phyloP scores from a whole-genome alignment of 768 basidiomycete species.

The Trametes gibbosa region DNA sequence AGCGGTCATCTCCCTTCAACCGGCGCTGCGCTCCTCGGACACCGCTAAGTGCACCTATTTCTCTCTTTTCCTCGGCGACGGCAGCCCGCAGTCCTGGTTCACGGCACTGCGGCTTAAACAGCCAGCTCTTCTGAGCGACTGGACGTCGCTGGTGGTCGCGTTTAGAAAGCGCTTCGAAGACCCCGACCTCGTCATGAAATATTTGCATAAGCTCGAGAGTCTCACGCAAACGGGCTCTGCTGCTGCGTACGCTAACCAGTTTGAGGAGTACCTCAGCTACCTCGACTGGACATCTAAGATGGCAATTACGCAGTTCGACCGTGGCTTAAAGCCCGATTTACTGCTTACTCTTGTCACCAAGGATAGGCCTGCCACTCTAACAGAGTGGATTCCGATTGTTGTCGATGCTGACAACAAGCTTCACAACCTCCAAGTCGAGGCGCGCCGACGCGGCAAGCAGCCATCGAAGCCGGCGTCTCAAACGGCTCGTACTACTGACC shows the following conservation, averaged over 20 bases:
- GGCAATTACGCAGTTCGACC: conserved; percentile 33
- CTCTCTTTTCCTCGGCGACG: conserved; percentile 3
- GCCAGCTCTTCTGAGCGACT: not conserved
- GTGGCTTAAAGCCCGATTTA: conserved; percentile 30
- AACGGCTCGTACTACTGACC: not conserved
- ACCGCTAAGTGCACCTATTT: conserved; percentile 3
- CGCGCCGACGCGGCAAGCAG: not conserved
- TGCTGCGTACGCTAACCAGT: conserved; percentile 29
- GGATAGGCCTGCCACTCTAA: conserved; percentile 1
- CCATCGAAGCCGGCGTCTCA: not conserved
- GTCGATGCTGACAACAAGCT: conserved; percentile 14
- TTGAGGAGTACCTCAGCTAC: conserved; percentile 27
- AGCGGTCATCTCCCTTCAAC: not conserved
- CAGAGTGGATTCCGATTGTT: not conserved
- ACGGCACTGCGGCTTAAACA: not conserved
- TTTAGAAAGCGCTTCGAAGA: conserved; percentile 4
- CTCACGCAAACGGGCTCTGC: conserved; percentile 33
- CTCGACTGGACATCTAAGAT: conserved; percentile 32
- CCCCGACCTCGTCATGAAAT: conserved; percentile 1
- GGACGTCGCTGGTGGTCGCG: not conserved
- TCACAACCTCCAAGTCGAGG: conserved; percentile 2
- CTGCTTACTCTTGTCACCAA: conserved; percentile 20
- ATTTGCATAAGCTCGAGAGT: conserved; percentile 24
- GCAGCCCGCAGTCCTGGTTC: conserved; percentile 7
- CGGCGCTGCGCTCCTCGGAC: not conserved